These are phyloP conservation scores for Pseudogymnoascus sp. DNA, from an alignment of 2,329 filamentous ascomycete genomes.

Conservation along the genomic window DNA sequence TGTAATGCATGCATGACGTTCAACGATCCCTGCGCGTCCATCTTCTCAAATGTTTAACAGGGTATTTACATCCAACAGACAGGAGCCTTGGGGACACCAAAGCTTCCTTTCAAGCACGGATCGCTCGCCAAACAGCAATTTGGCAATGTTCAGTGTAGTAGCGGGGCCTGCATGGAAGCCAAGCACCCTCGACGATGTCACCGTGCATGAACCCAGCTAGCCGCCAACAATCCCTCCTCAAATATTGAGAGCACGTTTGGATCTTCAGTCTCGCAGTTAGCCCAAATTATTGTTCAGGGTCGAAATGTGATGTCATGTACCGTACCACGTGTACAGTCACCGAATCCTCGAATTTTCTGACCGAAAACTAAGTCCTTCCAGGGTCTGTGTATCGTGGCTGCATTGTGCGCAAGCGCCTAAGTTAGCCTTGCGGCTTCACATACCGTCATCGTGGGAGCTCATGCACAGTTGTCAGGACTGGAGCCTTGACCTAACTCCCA, in stretches of 20 bases:
- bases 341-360: constrained; percentile 3
- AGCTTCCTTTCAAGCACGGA: not conserved
- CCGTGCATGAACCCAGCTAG: not conserved
- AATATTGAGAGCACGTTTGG: not conserved
- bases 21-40: not conserved
- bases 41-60: not conserved
- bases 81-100: not conserved
- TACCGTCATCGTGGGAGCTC: not conserved
- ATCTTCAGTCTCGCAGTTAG: not conserved
- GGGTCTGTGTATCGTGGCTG: not conserved
- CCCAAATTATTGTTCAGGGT: not conserved
- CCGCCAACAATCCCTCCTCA: not conserved
- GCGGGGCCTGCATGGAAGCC: not conserved
- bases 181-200: not conserved
- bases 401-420: not conserved
- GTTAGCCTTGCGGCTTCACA: not conserved
- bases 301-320: constrained; percentile 5
- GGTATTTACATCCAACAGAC: not conserved
- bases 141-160: not conserved
- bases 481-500: not conserved
- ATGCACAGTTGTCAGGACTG: not conserved
- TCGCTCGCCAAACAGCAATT: not conserved
- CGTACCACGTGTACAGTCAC: constrained; percentile 1
- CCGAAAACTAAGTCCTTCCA: not conserved
- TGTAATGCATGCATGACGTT: not conserved